Evolutionary conservation across 2,329 filamentous ascomycete species (phyloP).

Genomic region (Curvularia eragrostidis): DNA sequence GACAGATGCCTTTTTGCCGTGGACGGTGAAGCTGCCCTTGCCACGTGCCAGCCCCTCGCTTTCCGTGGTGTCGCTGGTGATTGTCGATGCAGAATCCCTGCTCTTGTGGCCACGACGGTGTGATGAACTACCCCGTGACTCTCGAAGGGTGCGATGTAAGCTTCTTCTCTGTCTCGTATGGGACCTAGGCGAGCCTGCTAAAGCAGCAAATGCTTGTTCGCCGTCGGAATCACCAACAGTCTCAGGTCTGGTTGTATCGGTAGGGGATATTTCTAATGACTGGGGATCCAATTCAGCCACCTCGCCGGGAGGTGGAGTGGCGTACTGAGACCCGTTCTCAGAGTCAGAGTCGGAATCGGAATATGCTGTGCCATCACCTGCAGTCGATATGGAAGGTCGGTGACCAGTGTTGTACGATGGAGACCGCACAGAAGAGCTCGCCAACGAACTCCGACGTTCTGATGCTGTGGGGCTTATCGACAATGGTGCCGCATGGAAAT

Average conservation of each 20-base stretch:
- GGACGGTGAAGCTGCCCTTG: conserved; percentile 90
- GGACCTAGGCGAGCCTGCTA: conserved; percentile 57
- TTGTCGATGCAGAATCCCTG: conserved; percentile 72
- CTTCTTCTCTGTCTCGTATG: conserved; percentile 79
- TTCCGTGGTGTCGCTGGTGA: conserved; percentile 57
- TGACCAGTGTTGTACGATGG: conserved; percentile 43
- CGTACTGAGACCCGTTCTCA: conserved; percentile 35
- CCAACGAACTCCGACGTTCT: conserved; percentile 41
- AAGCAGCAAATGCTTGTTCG: conserved; percentile 34
- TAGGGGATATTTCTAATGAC: conserved; percentile 33
- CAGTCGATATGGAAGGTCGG: conserved; percentile 44
- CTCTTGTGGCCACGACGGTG: conserved; percentile 76
- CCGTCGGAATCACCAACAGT: conserved; percentile 39
- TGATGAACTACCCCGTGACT: conserved; percentile 70
- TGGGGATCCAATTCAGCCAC: conserved; percentile 27
- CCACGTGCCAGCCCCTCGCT: conserved; percentile 77
- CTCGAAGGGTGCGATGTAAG: conserved; percentile 86
- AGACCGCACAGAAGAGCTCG: conserved; percentile 45
- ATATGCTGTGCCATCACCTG: conserved; percentile 33
- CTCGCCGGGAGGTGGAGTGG: conserved; percentile 44
- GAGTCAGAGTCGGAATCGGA: conserved; percentile 38
- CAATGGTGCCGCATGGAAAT: conserved; percentile 43
- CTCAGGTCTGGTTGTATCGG: conserved; percentile 36
- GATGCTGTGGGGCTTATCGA: conserved; percentile 43
- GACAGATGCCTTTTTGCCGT: conserved; percentile 97